Evolutionary conservation across 106 monocot genomes (phyloP), one percentile per base, ranked within the genome.

Genomic region (Platanthera guangdongensis): DNA sequence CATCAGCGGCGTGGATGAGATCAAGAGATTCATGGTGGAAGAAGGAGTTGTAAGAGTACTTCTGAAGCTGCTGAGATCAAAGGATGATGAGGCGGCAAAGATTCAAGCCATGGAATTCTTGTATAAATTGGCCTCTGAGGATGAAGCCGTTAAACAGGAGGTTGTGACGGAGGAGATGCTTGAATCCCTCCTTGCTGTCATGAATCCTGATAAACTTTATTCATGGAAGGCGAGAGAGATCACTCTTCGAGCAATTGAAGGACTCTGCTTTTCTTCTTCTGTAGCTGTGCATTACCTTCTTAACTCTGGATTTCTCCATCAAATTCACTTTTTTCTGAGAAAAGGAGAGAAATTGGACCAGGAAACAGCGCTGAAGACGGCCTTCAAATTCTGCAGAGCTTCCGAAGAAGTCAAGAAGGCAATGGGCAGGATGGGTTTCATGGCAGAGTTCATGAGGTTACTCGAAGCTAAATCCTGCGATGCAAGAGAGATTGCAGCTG

Each of bases 1-100:
- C 76, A 76, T 95, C 8, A 76, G 78, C 51, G 71, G 82, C 0
- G 87, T 87, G 18, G 70, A 71, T 0, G 95, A 92, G 79, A 89
- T 95, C 57, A 92, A 84, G 72, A 46, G 79, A 59, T 95, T 89
- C 80, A 87, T 95, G 89, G 75, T 92, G 60, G 87, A 89, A 71
- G 73, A 87, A 28, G 87, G 92, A 9, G 83, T 59, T 3, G 79
- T 92, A 45, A 12, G 73, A 1, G 70, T 86, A 47, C 78, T 95
- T n/a, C 15, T 82, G 45, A 82, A 86, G 78, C 83, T 91, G 63
- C 14, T 70, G 16, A 73, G 78, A 49, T 87, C 86, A 5, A 83
- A 80, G 32, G 52, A 52, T 2, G 81, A 91, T 10, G 95, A 92
- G 57, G 45, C 4, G 0, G 46, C 50, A 2, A 78, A 77, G 21